Evolutionary conservation across 2,329 filamentous ascomycete genomes (phyloP), one percentile per base, ranked within the genome.

Genomic region (Xylariaceae sp.): DNA sequence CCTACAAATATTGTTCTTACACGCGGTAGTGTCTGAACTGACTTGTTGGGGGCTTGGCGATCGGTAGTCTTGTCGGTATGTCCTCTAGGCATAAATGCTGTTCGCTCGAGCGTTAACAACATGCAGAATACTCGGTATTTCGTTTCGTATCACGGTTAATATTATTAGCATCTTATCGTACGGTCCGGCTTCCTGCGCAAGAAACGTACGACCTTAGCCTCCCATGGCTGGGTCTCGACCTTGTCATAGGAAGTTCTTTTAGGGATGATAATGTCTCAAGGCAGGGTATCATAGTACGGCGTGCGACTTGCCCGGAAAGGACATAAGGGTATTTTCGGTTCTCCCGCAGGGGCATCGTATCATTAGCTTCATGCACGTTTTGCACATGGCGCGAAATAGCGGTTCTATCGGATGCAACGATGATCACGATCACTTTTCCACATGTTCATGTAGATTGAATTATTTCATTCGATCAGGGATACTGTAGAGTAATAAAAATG

Each of bases 361-460:
- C 19, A 47, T 45, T 16, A 5, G 26, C 16, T 26, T 26, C 36
- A 34, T 44, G 36, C 50, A 53, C 45, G 9, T 60, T 58, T 47
- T 45, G 48, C 48, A 36, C 46, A 53, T 46, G 26, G 40, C 39
- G 23, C 28, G 19, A 36, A 36, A 56, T 21, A 41, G 28, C 29
- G 31, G n/a, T 26, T 53, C 28, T 24, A 45, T 37, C 41, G 17
- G 40, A 50, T 53, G 39, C 29, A 41, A 61, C 31, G 59, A 59
- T 29, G 51, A 53, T 39, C 12, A 56, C 26, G 56, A 49, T 34
- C 48, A 33, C 34, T 55, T 57, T 39, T 33, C 34, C 9, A n/a
- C n/a, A 33, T 48, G 47, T 40, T 53, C 39, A 60, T 60, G 59
- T 62, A 56, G 44, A 51, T 53, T 46, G 37, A 59, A 56, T 50